Conservation (phyloP, 1,284 basidiomycete species). For the Austroboletus olivaceoglutinosus region DNA sequence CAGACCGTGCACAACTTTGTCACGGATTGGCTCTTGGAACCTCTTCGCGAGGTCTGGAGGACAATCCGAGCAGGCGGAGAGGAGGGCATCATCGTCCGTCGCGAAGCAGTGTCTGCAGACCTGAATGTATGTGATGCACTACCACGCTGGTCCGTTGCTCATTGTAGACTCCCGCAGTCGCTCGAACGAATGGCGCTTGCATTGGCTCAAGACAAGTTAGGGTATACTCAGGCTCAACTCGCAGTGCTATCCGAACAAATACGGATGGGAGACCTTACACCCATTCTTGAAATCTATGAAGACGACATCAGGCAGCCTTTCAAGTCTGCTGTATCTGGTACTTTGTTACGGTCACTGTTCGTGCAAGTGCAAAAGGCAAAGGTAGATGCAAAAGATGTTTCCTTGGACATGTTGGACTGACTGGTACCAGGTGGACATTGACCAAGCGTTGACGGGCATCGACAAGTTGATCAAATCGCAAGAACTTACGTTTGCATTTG, state of each 20-base stretch:
- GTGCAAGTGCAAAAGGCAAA: conserved; percentile 98
- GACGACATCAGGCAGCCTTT: conserved; percentile 87
- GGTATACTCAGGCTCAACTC: conserved; percentile 62
- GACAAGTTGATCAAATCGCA: conserved; percentile 94
- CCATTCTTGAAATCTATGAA: conserved; percentile 89
- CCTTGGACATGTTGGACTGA: neutral
- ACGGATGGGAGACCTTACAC: conserved; percentile 81
- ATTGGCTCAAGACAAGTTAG: conserved; percentile 78
- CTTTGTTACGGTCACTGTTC: conserved; percentile 81
- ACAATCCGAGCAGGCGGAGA: conserved; percentile 81
- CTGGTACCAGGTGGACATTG: conserved; percentile 76
- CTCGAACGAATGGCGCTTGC: conserved; percentile 91
- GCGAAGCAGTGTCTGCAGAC: conserved; percentile 78
- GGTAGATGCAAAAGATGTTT: conserved; percentile 42
- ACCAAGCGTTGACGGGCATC: conserved; percentile 81
- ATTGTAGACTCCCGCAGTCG: conserved; percentile 51
- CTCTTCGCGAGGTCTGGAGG: conserved; percentile 77
- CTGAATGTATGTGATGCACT: conserved; percentile 54
- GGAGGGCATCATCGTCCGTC: conserved; percentile 69
- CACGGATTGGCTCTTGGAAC: conserved; percentile 85
- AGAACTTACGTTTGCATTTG: conserved; percentile 95
- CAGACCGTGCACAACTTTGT: conserved; percentile 79
- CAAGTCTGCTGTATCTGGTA: conserved; percentile 78
- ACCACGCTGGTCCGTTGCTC: neutral
- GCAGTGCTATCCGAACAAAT: conserved; percentile 66